phyloP scores from a whole-genome alignment of 441 rosid species.

The Mallotus repandus region DNA sequence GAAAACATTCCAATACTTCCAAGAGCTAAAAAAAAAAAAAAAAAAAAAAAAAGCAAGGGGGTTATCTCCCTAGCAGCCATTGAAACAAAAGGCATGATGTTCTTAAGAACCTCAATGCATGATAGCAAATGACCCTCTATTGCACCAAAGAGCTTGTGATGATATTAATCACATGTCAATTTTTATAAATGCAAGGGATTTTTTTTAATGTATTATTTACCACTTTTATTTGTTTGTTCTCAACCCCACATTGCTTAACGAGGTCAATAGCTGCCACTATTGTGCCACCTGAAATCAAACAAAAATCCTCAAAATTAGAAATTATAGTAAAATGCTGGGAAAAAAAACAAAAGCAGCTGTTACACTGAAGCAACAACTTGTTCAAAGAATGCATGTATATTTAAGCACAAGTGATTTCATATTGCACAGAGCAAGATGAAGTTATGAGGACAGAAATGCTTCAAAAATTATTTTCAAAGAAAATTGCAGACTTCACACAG shows the following conservation, averaged over 20 bases:
- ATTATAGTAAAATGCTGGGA: neutral
- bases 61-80: too few species aligned
- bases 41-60: too few species aligned
- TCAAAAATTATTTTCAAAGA: neutral
- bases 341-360: neutral
- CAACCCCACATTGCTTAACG: conserved; percentile 65
- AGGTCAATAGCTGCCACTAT: conserved; percentile 77
- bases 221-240: conserved; percentile 84
- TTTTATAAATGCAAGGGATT: conserved; percentile 2
- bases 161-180: neutral
- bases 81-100: too few species aligned
- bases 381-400: neutral
- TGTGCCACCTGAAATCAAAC: conserved; percentile 67
- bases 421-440: neutral
- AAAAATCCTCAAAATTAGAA: conserved; percentile 2
- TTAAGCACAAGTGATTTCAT: neutral
- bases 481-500: neutral
- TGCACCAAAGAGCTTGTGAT: neutral
- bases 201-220: conserved; percentile 37
- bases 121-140: neutral
- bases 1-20: too few species aligned
- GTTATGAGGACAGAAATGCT: neutral
- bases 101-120: neutral
- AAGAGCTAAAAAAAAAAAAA: too few species aligned
- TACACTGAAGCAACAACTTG: neutral